Base-by-base conservation (phyloP, 2,329 filamentous ascomycete genomes). In the Colletotrichum eremochloae region DNA sequence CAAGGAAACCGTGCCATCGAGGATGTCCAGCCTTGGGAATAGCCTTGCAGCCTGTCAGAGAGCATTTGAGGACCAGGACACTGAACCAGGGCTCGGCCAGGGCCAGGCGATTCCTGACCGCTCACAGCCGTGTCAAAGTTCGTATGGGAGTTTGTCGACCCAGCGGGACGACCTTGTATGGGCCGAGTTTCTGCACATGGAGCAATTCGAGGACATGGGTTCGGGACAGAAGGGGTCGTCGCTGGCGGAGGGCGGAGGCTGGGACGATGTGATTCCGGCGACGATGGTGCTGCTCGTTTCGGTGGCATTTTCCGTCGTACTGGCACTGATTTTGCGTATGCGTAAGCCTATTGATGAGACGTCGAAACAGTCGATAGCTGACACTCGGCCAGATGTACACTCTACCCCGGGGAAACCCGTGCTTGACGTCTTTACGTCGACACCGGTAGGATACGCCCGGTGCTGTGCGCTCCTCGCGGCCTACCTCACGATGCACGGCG, bases 221-320 rank as follows among this genome's bases (percentile, higher is more conserved):
- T 15, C 29, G 4, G 55, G 31, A 1, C 65, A 5, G 11, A 20
- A 38, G 1, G n/a, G 33, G 2, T 29, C 57, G 12, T 61, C 40
- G 20, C 7, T 14, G 29, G 24, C 64, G 9, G 20, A 15, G 1
- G 7, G 29, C 9, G 63, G 38, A 12, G 65, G 61, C 42, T 73
- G 68, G 71, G 67, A 74, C 12, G 73, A 75, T 31, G 56, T 68
- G 40, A 63, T 75, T 1, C 62, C 74, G 1, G 58, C 68, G 38
- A 72, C 74, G 36, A 62, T 75, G 55, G 67, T 74, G n/a, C n/a
- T 75, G n/a, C 52, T 75, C 15, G 71, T 68, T 6, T 75, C 74
- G 1, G 68, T 75, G 4, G 74, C 71, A 2, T 73, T 75, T 44
- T 74, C 71, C 5, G 60, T 74, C 0, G 60, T 74, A 40, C 44